Conservation (phyloP, 192 early-diverging fungal species). For the Globomyces pollinis-pini region DNA sequence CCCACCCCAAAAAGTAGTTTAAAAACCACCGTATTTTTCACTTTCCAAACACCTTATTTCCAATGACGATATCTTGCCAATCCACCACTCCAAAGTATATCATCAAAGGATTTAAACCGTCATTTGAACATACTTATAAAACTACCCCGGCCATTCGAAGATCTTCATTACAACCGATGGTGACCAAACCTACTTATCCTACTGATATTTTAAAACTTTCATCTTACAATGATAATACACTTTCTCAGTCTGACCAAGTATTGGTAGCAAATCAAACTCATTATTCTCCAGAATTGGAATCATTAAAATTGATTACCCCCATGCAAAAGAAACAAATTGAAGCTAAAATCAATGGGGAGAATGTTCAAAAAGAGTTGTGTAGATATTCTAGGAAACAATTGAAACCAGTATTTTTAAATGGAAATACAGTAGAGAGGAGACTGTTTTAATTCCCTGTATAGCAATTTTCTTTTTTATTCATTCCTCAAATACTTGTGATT, state of each 20-base stretch:
- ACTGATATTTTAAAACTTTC: not conserved
- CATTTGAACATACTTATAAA: conserved; percentile 3
- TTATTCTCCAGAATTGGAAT: not conserved
- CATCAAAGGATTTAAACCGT: conserved; percentile 2
- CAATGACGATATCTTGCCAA: too few relatives aligned
- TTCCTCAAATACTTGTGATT: too few relatives aligned
- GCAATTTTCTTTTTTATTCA: too few relatives aligned
- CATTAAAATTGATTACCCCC: not conserved
- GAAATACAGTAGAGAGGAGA: too few relatives aligned
- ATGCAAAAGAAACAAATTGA: conserved; percentile 2
- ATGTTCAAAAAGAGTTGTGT: not conserved
- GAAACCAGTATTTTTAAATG: too few relatives aligned
- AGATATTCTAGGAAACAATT: not conserved
- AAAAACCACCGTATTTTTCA: too few relatives aligned
- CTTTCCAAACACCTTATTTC: not conserved
- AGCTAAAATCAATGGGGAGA: not conserved
- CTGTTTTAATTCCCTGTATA: too few relatives aligned
- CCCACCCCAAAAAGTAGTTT: too few relatives aligned
- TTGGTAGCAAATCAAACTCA: not conserved
- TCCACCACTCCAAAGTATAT: not conserved
- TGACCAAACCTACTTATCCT: too few relatives aligned
- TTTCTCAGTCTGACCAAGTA: not conserved
- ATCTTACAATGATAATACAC: not conserved
- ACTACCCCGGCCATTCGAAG: not conserved
- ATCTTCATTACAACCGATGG: too few relatives aligned